phyloP scores from a whole-genome alignment of 164 flowering plant genomes.

The Sextonia rubra region DNA sequence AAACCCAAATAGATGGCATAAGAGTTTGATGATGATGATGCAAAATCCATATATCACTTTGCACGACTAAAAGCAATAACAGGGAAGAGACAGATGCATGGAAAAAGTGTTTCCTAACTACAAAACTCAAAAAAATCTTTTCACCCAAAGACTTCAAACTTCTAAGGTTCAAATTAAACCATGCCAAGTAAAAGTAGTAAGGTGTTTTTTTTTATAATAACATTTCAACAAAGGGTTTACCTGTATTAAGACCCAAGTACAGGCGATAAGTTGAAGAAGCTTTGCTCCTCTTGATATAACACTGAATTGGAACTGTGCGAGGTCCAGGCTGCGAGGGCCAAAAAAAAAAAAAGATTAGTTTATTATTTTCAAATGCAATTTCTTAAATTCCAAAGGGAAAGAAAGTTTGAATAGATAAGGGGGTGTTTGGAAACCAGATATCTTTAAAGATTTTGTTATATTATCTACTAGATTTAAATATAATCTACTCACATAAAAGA shows the following conservation, averaged over 20 bases:
- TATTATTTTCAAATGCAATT: background rate
- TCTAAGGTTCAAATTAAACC: background rate
- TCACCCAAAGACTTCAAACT: background rate
- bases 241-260: conserved; percentile 18
- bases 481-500: background rate
- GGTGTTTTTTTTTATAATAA: too few relatives aligned
- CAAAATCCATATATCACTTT: too few relatives aligned
- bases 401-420: background rate
- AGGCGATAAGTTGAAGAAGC: conserved; percentile 16
- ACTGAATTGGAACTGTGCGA: conserved; percentile 17
- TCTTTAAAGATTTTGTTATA: background rate
- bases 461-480: background rate
- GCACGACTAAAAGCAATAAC: too few relatives aligned
- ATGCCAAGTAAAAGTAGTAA: too few relatives aligned
- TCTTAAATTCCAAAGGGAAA: background rate
- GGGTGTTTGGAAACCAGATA: background rate
- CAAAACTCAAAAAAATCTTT: background rate
- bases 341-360: background rate
- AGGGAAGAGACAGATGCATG: too few relatives aligned
- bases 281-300: conserved; percentile 21
- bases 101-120: background rate
- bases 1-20: too few relatives aligned
- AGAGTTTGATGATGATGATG: too few relatives aligned
- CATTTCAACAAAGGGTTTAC: conserved; percentile 5
- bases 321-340: conserved; percentile 17